Conservation (phyloP, 371 early-diverging fungal species). For the Lichtheimia hyalospora region DNA sequence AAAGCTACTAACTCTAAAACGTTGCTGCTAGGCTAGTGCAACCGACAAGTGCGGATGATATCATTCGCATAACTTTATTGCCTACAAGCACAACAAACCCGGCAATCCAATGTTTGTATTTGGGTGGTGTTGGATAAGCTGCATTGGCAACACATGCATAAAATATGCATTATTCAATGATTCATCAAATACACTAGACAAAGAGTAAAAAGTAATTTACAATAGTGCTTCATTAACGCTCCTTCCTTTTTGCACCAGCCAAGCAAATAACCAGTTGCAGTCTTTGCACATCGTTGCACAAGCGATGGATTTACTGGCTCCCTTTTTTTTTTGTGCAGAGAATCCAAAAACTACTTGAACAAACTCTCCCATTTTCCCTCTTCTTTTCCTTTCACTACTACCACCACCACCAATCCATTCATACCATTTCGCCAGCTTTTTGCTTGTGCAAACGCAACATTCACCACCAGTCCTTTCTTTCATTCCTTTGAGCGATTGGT, state of each 20-base stretch:
- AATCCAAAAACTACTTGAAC: neutral
- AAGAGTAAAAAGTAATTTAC: too few species aligned
- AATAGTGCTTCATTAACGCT: too few species aligned
- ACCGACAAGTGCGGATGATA: too few species aligned
- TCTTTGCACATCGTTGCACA: constrained; percentile 1
- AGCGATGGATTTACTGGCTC: neutral
- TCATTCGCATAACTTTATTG: too few species aligned
- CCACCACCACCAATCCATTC: neutral
- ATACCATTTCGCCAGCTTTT: neutral
- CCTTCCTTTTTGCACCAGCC: neutral
- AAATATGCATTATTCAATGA: too few species aligned
- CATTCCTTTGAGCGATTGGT: constrained; percentile 4
- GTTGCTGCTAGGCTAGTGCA: too few species aligned
- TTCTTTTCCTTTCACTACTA: neutral
- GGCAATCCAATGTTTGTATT: too few species aligned
- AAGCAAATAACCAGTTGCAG: neutral
- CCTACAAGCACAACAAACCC: too few species aligned
- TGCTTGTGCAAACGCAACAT: constrained; percentile 1
- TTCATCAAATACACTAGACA: too few species aligned
- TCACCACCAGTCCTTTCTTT: neutral
- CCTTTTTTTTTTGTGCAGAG: neutral
- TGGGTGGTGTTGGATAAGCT: too few species aligned
- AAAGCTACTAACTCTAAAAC: too few species aligned
- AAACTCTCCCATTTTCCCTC: neutral
- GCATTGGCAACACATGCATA: too few species aligned